Evolutionary conservation across 1,284 basidiomycete genomes (phyloP).

Genomic region (Megacollybia platyphylla): DNA sequence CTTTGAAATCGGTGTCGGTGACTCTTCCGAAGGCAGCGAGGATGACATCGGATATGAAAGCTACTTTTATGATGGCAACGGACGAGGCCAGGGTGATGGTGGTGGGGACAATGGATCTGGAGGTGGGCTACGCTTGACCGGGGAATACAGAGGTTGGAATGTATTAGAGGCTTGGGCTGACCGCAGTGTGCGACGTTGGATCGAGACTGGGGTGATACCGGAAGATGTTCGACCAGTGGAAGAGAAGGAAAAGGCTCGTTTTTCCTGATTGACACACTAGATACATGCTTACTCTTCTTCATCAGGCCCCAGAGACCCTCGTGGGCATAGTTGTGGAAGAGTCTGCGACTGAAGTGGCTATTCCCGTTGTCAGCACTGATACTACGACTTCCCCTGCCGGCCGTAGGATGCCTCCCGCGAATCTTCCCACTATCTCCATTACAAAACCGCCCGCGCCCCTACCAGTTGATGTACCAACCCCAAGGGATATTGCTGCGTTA

Average conservation of each 20-base stretch:
- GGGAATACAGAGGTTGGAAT: constrained; percentile 83
- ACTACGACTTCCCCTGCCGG: constrained; percentile 7
- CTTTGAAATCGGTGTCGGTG: constrained; percentile 63
- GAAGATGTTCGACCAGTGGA: constrained; percentile 22
- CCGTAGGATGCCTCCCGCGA: constrained; percentile 9
- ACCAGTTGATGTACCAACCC: constrained; percentile 53
- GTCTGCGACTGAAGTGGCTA: constrained; percentile 32
- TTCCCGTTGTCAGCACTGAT: constrained; percentile 31
- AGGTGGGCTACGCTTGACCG: constrained; percentile 54
- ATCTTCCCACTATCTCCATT: constrained; percentile 43
- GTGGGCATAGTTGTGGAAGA: constrained; percentile 27
- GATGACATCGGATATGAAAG: constrained; percentile 80
- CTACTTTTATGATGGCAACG: constrained; percentile 74
- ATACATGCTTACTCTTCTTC: constrained; percentile 5
- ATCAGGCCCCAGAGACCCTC: constrained; percentile 15
- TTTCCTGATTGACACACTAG: not conserved
- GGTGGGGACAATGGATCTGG: constrained; percentile 59
- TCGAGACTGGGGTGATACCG: constrained; percentile 60
- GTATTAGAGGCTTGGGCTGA: constrained; percentile 88
- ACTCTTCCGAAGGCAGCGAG: constrained; percentile 62
- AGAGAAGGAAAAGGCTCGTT: constrained; percentile 39
- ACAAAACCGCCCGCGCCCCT: constrained; percentile 58
- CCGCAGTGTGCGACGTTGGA: constrained; percentile 74
- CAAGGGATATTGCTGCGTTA: constrained; percentile 38
- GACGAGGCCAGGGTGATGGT: constrained; percentile 62